Base-by-base conservation (phyloP, 1,284 basidiomycete species). In the Coriolopsis trogii region DNA sequence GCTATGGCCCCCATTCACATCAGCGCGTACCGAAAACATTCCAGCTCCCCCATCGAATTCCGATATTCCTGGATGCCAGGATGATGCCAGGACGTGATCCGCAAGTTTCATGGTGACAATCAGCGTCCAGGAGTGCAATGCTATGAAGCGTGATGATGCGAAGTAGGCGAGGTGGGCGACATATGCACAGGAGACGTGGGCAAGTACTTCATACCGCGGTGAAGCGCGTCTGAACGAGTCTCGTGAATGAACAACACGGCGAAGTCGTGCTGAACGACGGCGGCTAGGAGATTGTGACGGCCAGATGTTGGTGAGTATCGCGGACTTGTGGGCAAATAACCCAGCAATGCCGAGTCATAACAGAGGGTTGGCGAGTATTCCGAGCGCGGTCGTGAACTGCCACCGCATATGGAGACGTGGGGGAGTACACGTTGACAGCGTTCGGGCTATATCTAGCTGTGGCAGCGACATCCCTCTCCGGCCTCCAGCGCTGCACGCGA, bases 251-350 rank as follows among this genome's bases (percentile, higher is more conserved):
- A 70, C 91, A 93, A 18, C 86, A 81, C 10, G 91, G 91, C 3
- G 89, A 92, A 2, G 91, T 89, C 0, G 91, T 90, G 55, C 87
- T 91, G 75, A 93, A 95, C 0, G 87, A 88, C 8, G 92, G 91
- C 0, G 89, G 91, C 63, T 85, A n/a, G 84, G 2, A 89, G 88
- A 59, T 86, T 90, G 69, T 92, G 92, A 16, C 87, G 80, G 1
- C 91, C 91, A 1, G 88, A 91, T 0, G 91, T 90, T 0, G 91
- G 91, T 2, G 89, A 91, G 70, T 93, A 94, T 20, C 85, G 79
- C 24, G 93, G 93, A 59, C 91, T 93, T 2, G 93, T 92, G 0
- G 93, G 93, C 2, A 92, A 95, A 67, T 93, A 94, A 13, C 84
- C 84, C 3, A 90, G 91, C 10, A 88, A 90, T 2, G 91, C 91